Evolutionary conservation across 176 grass and related monocot species (phyloP), one percentile per base, ranked within the genome.

Genomic region (Chloris gayana): DNA sequence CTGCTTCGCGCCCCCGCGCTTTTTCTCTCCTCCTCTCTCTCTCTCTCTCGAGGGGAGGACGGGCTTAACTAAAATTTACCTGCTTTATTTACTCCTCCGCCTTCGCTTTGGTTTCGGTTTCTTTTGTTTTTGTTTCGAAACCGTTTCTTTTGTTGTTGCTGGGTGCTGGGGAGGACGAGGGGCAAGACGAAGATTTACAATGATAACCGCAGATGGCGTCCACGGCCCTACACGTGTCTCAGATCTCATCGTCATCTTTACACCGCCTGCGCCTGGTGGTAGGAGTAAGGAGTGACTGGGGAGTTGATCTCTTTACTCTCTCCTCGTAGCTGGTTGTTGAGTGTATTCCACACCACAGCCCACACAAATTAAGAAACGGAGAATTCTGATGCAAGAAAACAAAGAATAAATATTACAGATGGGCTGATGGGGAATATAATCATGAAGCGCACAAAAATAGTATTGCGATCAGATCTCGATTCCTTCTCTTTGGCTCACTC

Each of bases 1-100:
- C 45, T 6, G 17, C 58, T 68, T 85, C 80, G 87, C 82, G 64
- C 81, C 26, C 76, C 59, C 88, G 67, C 87, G 82, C 83, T 65
- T 70, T 81, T 50, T 89, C 87, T 85, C 76, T 85, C 64, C 78
- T 50, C 30, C 38, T 39, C 39, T 33, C 14, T 24, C 63, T 0
- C 1, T 42, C 0, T 9, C 41, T 42, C 41, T 44, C 41, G 0
- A 44, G 41, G 1, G 7, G 5, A 6, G 35, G 7, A 37, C 35
- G 31, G 14, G 15, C 31, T 25, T 19, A 26, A 19, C 8, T 18
- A 27, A 60, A 27, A 29, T 73, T 56, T 78, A 18, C 9, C 31
- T 11, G 4, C 3, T 84, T 76, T 69, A 22, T 76, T 69, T 56
- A 53, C 24, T 30, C 47, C 44, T 1, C 14, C 9, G 18, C 41